These are phyloP conservation scores for Schwanniomyces vanrijiae DNA, from an alignment of 805 yeast species.

Conservation along the genomic window DNA sequence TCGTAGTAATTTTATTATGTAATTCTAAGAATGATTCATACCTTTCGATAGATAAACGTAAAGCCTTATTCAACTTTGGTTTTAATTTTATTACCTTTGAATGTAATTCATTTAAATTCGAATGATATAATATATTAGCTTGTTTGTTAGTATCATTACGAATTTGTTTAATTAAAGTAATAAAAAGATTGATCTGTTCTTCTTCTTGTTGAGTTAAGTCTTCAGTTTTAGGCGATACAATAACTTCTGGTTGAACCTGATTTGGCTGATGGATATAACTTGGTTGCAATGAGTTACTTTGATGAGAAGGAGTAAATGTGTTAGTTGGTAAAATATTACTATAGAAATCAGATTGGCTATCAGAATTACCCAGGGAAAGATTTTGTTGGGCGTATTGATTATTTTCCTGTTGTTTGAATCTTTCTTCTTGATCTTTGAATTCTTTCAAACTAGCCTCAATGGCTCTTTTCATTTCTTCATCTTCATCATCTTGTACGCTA, in stretches of 20 bases:
- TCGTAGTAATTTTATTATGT: slow-evolving; percentile 76
- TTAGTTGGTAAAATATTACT: slow-evolving; percentile 25
- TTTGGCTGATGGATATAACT: slow-evolving; percentile 1
- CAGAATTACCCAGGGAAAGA: slow-evolving; percentile 16
- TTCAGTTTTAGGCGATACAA: slow-evolving; percentile 9
- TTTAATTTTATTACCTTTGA: slow-evolving; percentile 58
- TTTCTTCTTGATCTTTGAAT: slow-evolving; percentile 42
- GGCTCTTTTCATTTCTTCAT: slow-evolving; percentile 87
- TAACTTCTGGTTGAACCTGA: not conserved
- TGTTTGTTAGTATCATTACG: slow-evolving; percentile 46
- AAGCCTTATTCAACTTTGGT: slow-evolving; percentile 66
- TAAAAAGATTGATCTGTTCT: slow-evolving; percentile 65
- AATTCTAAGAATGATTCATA: slow-evolving; percentile 68
- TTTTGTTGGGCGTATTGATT: slow-evolving; percentile 13
- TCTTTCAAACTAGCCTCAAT: slow-evolving; percentile 89
- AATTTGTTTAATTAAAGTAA: slow-evolving; percentile 60
- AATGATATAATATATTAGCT: slow-evolving; percentile 41
- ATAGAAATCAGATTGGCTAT: slow-evolving; percentile 24
- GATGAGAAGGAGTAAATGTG: not conserved
- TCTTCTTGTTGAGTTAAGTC: slow-evolving; percentile 63
- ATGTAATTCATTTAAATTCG: slow-evolving; percentile 56
- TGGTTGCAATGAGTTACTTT: slow-evolving; percentile 3
- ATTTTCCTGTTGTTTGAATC: slow-evolving; percentile 13
- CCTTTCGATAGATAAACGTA: slow-evolving; percentile 56
- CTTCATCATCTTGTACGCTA: slow-evolving; percentile 62